Base-by-base conservation (phyloP, 2,329 filamentous ascomycete species). In the Epichloe uncinata region DNA sequence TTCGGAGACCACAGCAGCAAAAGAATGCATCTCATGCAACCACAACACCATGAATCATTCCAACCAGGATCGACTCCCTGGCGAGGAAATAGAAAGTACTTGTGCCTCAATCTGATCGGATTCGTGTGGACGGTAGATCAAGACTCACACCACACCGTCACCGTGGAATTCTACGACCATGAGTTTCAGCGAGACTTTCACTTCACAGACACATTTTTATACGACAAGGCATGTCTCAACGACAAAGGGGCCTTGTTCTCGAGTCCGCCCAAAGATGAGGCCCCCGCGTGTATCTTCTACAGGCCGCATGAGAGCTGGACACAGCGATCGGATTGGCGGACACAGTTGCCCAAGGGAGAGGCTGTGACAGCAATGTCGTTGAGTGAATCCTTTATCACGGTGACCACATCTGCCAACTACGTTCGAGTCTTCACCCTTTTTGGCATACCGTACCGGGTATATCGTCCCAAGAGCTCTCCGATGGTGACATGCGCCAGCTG, bases 71-170 rank as follows among this genome's bases (percentile, higher is more conserved):
- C 89, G 49, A 98, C 93, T 0, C 91, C 91, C 0, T 98, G 93
- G 94, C 81, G 88, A 54, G 93, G 93, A 1, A 93, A 95, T 64
- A 78, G 93, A 55, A 87, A 91, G 62, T 95, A 98, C 62, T 76
- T 98, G 1, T 95, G 88, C 61, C 77, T 97, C 40, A 97, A 97
- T 62, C 71, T 98, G 52, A 87, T 90, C 48, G 93, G 94, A 1
- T 93, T 94, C 61, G 87, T 96, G 8, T 98, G 93, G 88, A 97
- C 91, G 0, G 87, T 98, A 16, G 87, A 95, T 58, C 93, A 98
- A 66, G 90, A 96, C 61, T 86, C 85, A 0, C 85, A 91, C 58
- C 81, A 97, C 63, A 98, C 93, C 2, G 84, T 98, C 11, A 96
- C 90, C 0, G 90, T 97, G 2, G 93, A 97, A 60, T 98, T 98